phyloP scores from a whole-genome alignment of 1,284 basidiomycete genomes.

The Cutaneotrichosporon sp. region DNA sequence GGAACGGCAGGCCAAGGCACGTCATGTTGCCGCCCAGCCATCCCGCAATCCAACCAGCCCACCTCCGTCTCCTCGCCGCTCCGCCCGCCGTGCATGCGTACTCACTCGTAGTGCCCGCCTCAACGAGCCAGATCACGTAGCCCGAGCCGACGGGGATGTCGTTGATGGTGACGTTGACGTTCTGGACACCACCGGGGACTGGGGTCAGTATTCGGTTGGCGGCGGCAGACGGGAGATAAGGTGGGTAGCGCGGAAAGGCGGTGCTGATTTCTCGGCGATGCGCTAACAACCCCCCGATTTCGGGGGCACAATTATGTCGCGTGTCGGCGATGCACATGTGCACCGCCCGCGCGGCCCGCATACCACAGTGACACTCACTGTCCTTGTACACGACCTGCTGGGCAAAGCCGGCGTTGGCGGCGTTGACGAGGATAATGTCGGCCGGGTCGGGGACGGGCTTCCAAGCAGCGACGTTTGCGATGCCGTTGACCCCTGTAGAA shows the following conservation, averaged over 20 bases:
- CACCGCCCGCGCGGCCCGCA: not conserved
- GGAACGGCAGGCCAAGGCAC: not conserved
- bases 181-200: constrained; percentile 16
- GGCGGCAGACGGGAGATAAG: not conserved
- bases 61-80: not conserved
- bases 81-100: not conserved
- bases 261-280: not conserved
- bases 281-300: not conserved
- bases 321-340: not conserved
- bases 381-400: not conserved
- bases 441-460: constrained; percentile 15
- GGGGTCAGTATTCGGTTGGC: not conserved
- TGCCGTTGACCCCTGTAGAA: constrained; percentile 24
- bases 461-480: constrained; percentile 21
- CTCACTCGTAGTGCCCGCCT: constrained; percentile 16
- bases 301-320: not conserved
- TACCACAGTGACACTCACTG: constrained; percentile 5
- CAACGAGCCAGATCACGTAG: constrained; percentile 13
- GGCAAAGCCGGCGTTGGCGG: constrained; percentile 2
- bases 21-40: not conserved
- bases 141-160: constrained; percentile 15
- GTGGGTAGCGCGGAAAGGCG: not conserved
- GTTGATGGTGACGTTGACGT: constrained; percentile 11
- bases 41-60: not conserved
- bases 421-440: constrained; percentile 20